These are phyloP conservation scores for Hymenoscyphus linearis DNA, from an alignment of 2,329 filamentous ascomycete species.

Conservation along the genomic window DNA sequence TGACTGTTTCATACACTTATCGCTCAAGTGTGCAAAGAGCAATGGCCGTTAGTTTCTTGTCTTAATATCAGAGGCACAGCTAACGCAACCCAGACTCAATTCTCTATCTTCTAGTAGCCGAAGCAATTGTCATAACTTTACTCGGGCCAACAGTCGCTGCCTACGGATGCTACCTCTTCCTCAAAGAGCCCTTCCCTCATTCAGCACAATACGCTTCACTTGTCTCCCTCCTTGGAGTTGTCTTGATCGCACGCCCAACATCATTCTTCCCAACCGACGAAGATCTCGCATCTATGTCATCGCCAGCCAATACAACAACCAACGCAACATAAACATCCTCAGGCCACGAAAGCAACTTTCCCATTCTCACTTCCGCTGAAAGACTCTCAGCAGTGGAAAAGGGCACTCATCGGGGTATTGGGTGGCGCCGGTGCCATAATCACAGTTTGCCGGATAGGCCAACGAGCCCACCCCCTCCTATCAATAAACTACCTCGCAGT, in stretches of 20 bases:
- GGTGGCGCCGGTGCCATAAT: conserved; percentile 72
- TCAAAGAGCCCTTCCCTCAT: conserved; percentile 71
- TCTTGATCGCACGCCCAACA: conserved; percentile 69
- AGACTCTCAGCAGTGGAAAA: conserved; percentile 58
- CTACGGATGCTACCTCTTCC: conserved; percentile 70
- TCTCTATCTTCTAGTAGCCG: conserved; percentile 76
- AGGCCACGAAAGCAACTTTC: conserved; percentile 6
- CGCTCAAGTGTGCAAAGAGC: too few species aligned
- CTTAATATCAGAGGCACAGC: neutral
- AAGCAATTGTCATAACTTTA: conserved; percentile 88
- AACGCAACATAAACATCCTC: conserved; percentile 7
- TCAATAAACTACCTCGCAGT: conserved; percentile 78
- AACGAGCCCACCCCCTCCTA: conserved; percentile 74
- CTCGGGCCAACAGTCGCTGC: conserved; percentile 73
- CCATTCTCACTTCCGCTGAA: conserved; percentile 34
- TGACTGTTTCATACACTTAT: too few species aligned
- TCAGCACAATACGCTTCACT: conserved; percentile 72
- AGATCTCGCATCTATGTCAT: neutral
- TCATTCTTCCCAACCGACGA: conserved; percentile 23
- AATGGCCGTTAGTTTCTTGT: neutral
- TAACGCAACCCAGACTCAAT: conserved; percentile 45
- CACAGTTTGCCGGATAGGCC: conserved; percentile 75
- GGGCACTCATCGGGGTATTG: conserved; percentile 71
- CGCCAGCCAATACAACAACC: neutral
- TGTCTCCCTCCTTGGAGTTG: conserved; percentile 71